Percentiles rank a stretch among this genome's conserved stretches.
Conservation (phyloP, 208 protist genomes). For the Trichomonas vaginalis region DNA sequence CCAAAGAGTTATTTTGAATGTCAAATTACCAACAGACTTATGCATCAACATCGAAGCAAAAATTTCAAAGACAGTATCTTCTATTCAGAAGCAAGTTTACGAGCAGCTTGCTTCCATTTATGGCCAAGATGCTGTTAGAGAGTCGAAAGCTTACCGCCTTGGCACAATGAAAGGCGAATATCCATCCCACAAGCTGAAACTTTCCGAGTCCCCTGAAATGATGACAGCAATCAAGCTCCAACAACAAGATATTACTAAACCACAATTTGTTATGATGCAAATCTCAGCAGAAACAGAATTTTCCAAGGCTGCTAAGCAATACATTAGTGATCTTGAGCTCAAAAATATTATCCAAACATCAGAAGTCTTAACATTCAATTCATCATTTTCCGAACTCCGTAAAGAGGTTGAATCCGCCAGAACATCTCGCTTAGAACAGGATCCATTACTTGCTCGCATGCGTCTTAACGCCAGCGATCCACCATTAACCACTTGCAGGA, state of each 20-base stretch:
- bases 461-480: not conserved
- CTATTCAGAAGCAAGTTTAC: not conserved
- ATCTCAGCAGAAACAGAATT: not conserved
- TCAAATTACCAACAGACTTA: not conserved
- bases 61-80: not conserved
- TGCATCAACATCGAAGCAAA: not conserved
- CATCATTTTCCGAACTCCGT: not conserved
- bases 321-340: not conserved
- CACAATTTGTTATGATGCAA: not conserved
- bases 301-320: not conserved
- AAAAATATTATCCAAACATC: not conserved
- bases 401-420: not conserved
- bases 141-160: not conserved
- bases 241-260: not conserved
- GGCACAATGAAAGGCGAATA: not conserved
- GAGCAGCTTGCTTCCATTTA: not conserved
- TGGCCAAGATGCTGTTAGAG: not conserved
- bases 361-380: not conserved
- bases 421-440: not conserved
- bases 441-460: not conserved
- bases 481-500: not conserved
- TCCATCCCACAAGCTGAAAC: not conserved
- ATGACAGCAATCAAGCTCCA: not conserved
- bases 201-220: not conserved
- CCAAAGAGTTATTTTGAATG: not conserved